A percentile compares a stretch with the other conserved stretches of the same genome.
These are phyloP conservation scores for Chytriomyces sp. DNA, from an alignment of 192 early-diverging fungal species.

Conservation along the genomic window DNA sequence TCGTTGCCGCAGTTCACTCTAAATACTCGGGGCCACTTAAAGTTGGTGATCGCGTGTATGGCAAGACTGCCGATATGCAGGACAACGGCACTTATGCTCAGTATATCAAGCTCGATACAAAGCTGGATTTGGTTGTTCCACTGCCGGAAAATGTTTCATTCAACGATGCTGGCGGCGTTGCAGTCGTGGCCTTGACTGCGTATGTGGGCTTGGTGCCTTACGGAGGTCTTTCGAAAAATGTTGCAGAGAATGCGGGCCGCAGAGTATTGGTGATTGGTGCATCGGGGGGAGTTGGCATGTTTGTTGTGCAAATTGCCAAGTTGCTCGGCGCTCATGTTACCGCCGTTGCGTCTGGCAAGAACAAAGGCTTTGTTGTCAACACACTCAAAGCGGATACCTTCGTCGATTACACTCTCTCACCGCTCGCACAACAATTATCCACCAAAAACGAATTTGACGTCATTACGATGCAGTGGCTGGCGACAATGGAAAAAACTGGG, in stretches of 20 bases:
- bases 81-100: slow-evolving; percentile 33
- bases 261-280: slow-evolving; percentile 40
- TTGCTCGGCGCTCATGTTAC: slow-evolving; percentile 17
- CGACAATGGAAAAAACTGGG: slow-evolving; percentile 22
- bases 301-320: slow-evolving; percentile 30
- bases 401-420: slow-evolving; percentile 18
- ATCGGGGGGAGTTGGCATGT: slow-evolving; percentile 37
- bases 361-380: slow-evolving; percentile 29
- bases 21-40: not conserved
- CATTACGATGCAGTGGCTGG: slow-evolving; percentile 38
- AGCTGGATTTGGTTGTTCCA: slow-evolving; percentile 10
- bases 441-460: slow-evolving; percentile 24
- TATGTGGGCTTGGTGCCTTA: slow-evolving; percentile 26
- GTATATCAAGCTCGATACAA: slow-evolving; percentile 19
- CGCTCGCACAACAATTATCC: slow-evolving; percentile 17
- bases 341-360: slow-evolving; percentile 22
- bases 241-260: slow-evolving; percentile 14
- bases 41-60: slow-evolving; percentile 38
- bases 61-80: slow-evolving; percentile 11
- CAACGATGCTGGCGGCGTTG: slow-evolving; percentile 37
- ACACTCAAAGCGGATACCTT: slow-evolving; percentile 16
- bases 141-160: slow-evolving; percentile 8
- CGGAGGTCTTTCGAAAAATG: slow-evolving; percentile 1
- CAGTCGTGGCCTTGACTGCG: slow-evolving; percentile 33
- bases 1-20: slow-evolving; percentile 20